Conservation (phyloP, 495 filamentous ascomycete species). For the Achaetomiella virescens region DNA sequence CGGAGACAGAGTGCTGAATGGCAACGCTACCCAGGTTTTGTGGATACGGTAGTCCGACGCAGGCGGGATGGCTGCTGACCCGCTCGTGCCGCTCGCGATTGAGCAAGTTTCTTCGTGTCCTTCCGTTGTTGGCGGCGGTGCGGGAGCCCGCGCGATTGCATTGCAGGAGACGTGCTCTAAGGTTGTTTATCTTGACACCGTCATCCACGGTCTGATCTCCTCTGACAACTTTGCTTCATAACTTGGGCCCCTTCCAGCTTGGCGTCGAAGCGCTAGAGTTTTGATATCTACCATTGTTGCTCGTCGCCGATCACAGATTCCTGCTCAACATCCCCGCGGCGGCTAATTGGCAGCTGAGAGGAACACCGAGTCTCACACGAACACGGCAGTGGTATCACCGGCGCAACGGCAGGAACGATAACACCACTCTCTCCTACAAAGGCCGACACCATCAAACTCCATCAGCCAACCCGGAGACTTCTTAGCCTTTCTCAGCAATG, state of each 20-base stretch:
- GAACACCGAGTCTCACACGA: not conserved
- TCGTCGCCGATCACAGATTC: not conserved
- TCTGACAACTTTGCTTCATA: not conserved
- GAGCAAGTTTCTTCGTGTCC: slow-evolving; percentile 9
- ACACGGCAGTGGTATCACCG: not conserved
- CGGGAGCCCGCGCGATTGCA: not conserved
- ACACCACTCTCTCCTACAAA: not conserved
- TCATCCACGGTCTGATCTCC: not conserved
- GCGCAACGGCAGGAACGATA: not conserved
- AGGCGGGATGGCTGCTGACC: not conserved
- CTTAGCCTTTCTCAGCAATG: no score
- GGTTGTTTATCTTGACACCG: not conserved
- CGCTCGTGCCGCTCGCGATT: not conserved
- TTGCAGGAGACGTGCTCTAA: not conserved
- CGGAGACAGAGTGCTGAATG: no score
- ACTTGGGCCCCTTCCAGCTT: not conserved
- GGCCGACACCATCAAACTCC: no score
- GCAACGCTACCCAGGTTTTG: not conserved
- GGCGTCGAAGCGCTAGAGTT: not conserved
- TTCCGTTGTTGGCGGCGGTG: not conserved
- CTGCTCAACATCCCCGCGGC: slow-evolving; percentile 1
- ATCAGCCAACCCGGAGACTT: no score
- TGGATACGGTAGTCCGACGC: not conserved
- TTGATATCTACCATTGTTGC: not conserved
- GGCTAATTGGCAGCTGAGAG: slow-evolving; percentile 3